Percentiles rank a stretch among this genome's conserved stretches.
phyloP scores from a whole-genome alignment of 2,329 filamentous ascomycete genomes.

The Knufia fluminis region DNA sequence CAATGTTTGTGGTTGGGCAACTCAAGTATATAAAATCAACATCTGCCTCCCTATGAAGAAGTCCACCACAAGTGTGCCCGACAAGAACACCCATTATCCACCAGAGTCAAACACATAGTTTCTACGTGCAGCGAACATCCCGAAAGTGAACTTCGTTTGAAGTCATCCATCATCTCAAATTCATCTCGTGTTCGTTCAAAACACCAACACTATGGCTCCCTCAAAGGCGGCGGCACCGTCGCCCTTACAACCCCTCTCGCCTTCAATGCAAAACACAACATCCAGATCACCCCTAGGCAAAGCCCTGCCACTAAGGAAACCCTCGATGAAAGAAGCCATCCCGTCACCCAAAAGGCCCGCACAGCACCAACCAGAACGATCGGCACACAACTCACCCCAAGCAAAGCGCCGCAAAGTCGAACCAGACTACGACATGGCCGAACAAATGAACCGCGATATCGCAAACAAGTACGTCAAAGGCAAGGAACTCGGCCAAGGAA shows the following conservation, averaged over 20 bases:
- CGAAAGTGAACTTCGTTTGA: no score
- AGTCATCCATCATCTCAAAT: no score
- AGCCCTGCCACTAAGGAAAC: conserved; percentile 9
- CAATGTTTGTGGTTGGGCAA: no score
- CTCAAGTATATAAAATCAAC: no score
- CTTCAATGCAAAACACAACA: conserved; percentile 22
- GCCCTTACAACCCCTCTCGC: conserved; percentile 33
- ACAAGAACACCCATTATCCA: no score
- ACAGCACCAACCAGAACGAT: background rate
- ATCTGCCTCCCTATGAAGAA: no score
- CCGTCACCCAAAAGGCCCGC: conserved; percentile 28
- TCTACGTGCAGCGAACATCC: no score
- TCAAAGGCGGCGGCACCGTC: conserved; percentile 34
- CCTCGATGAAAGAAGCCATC: conserved; percentile 24
- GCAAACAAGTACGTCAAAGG: conserved; percentile 87
- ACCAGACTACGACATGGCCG: conserved; percentile 43
- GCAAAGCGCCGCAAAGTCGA: conserved; percentile 16
- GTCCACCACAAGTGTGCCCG: no score
- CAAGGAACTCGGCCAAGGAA: conserved; percentile 89
- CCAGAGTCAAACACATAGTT: no score
- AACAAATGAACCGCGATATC: conserved; percentile 71
- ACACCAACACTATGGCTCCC: conserved; percentile 11
- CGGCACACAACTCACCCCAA: conserved; percentile 9
- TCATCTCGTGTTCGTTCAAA: background rate
- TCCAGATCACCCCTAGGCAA: conserved; percentile 4